Base-by-base conservation (phyloP, 768 basidiomycete species). In the Panus rudis region DNA sequence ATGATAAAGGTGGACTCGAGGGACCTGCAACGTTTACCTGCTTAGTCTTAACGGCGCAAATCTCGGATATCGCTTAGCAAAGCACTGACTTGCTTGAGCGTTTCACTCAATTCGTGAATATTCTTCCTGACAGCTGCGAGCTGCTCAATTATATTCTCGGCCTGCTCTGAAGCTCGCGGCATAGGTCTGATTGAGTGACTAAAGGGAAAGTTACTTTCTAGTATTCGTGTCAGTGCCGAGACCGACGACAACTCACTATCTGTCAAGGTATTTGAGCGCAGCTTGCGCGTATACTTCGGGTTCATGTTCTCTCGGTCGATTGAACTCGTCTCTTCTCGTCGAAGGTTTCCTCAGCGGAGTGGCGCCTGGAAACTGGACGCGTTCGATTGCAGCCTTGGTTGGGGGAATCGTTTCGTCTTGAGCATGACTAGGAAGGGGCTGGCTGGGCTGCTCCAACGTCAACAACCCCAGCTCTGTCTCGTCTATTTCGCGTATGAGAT, bases 401-500 rank as follows among this genome's bases (percentile, higher is more conserved):
- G 58, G 52, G 0, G 58, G 53, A 24, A 69, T 69, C 25, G 55
- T 62, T 10, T 62, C 62, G 21, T 60, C 62, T 16, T 54, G 42
- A 1, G 49, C 28, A 35, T 35, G 33, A 17, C 7, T 17, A n/a
- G 41, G 13, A 21, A 26, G 16, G 11, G 46, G 17, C 17, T 20
- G 40, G 4, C 33, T 25, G 30, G 57, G 62, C 4, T 61, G 56
- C 2, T 73, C 65, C 40, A 87, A 70, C 6, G 72, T 78, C 63
- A 89, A 88, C 20, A 90, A 76, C 27, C 86, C 86, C 21, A 87
- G 71, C 55, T 90, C 87, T 4, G 85, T 78, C 7, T 80, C 68
- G 50, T 89, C 85, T 47, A 81, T 69, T 53, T 89, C 87, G 54
- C 87, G 84, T 47, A 88, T 85, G 48, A 89, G 76, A 54, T 88